Evolutionary conservation across 2,329 filamentous ascomycete species (phyloP), one percentile per base, ranked within the genome.

Genomic region (Septoria linicola): DNA sequence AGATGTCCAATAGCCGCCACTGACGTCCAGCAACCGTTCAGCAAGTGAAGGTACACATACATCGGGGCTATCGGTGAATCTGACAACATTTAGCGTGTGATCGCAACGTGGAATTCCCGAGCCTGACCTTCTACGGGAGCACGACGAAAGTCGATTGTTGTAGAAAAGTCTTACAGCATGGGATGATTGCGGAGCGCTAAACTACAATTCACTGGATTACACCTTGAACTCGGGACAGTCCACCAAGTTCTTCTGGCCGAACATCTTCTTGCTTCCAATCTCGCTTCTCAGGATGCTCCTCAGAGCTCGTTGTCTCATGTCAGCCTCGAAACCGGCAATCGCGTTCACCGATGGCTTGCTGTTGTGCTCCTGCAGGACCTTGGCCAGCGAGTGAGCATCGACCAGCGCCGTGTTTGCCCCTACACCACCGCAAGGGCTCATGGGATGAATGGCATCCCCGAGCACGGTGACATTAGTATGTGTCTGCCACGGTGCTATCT

Each of bases 351-450:
- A 16, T n/a, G 45, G 61, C 20, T 45, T 63, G 1, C 62, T 62
- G 2, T 61, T 63, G 2, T 65, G 63, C 31, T 68, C 66, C 7
- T 59, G 59, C 14, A 71, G 51, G 48, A 69, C 35, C 39, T 63
- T 77, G 31, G 71, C 72, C 27, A 76, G 55, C 32, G 73, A 63
- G 16, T 66, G 69, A 4, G 71, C 70, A 42, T 75, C 72, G 45
- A 66, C 63, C 10, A 76, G 63, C 19, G 74, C 73, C 1, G 73
- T 76, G 44, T 75, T 75, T 1, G 73, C 74, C 13, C 74, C 74
- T 41, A 72, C 70, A 0, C 71, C 74, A 14, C 73, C 73, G 3
- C 72, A 73, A 1, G 74, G 74, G 1, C 72, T 72, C 73, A 76
- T 76, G 1, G 69, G 65, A 59, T 76, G 74, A 3, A 71, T 70